A percentile compares a stretch with the other conserved stretches of the same genome.
Conservation (phyloP, 192 early-diverging fungal species). For the Allomyces macrogynus region DNA sequence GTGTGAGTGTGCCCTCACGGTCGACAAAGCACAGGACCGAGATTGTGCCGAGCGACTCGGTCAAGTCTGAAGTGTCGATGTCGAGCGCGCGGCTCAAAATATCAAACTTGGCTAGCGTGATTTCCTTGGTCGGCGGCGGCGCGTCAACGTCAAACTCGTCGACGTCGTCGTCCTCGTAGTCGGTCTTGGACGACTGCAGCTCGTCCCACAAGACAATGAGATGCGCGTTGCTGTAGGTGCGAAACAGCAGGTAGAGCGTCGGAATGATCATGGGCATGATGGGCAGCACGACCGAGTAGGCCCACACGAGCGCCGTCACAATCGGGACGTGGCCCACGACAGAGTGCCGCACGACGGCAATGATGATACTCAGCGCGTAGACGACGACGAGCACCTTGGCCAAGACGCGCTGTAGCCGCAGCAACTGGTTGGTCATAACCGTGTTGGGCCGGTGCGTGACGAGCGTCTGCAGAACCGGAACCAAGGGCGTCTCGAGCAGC, state of each 20-base stretch:
- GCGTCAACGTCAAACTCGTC: constrained; percentile 97
- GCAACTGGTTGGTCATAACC: constrained; percentile 40
- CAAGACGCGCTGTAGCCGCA: constrained; percentile 28
- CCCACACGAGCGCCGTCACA: constrained; percentile 33
- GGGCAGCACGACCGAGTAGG: constrained; percentile 41
- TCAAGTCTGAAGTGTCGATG: constrained; percentile 38
- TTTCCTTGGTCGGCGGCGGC: constrained; percentile 85
- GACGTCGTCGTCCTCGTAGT: constrained; percentile 89
- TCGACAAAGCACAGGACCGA: constrained; percentile 92
- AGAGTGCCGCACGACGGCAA: constrained; percentile 47
- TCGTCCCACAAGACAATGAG: constrained; percentile 71
- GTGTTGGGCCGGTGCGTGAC: constrained; percentile 43
- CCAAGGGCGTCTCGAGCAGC: constrained; percentile 46
- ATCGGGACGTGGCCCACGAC: constrained; percentile 21
- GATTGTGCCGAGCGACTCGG: constrained; percentile 75
- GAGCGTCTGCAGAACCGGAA: constrained; percentile 33
- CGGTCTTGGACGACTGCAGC: constrained; percentile 72
- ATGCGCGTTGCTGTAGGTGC: constrained; percentile 71
- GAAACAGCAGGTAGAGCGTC: constrained; percentile 42
- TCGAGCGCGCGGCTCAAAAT: constrained; percentile 9
- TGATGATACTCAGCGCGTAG: constrained; percentile 21
- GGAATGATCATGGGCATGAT: constrained; percentile 41
- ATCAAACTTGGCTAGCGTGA: constrained; percentile 39
- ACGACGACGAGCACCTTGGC: constrained; percentile 30
- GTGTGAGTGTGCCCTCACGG: constrained; percentile 77